Percentiles rank a stretch among this genome's conserved stretches.
Evolutionary conservation across 1,284 basidiomycete genomes (phyloP).

Genomic region (Leccinum fuscescens): DNA sequence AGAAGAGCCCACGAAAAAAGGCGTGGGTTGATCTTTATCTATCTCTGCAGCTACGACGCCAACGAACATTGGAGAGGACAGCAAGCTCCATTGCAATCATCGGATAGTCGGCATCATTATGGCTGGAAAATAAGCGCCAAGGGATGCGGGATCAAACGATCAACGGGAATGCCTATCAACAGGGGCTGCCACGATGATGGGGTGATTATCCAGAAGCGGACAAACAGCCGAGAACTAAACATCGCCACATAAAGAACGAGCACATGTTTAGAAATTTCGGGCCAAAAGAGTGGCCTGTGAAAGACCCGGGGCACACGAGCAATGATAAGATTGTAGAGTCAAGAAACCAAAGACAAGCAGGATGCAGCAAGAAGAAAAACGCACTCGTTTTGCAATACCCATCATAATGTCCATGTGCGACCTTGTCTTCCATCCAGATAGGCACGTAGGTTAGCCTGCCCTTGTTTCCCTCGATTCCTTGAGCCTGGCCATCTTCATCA

Average conservation of each 20-base stretch:
- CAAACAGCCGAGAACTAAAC: neutral
- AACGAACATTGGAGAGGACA: neutral
- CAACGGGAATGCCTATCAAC: neutral
- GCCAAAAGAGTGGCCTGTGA: slow-evolving; percentile 4
- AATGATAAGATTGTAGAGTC: slow-evolving; percentile 13
- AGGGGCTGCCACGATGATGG: neutral
- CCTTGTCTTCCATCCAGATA: slow-evolving; percentile 89
- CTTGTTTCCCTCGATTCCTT: slow-evolving; percentile 43
- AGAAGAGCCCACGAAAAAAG: neutral
- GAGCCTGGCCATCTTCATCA: slow-evolving; percentile 53
- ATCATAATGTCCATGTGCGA: slow-evolving; percentile 92
- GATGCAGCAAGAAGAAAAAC: slow-evolving; percentile 29
- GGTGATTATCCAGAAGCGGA: slow-evolving; percentile 8
- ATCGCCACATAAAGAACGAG: slow-evolving; percentile 1
- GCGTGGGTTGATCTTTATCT: slow-evolving; percentile 1
- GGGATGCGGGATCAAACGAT: slow-evolving; percentile 10
- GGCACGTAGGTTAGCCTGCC: slow-evolving; percentile 73
- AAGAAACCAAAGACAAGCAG: neutral
- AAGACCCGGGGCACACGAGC: neutral
- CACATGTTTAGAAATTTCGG: slow-evolving; percentile 15
- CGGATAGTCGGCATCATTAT: neutral
- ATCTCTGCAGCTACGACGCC: neutral
- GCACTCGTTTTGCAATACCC: slow-evolving; percentile 97
- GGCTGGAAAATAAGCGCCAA: neutral
- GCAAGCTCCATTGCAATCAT: neutral